phyloP scores from a whole-genome alignment of 2,329 filamentous ascomycete genomes.

The Lachnum nothofagi region DNA sequence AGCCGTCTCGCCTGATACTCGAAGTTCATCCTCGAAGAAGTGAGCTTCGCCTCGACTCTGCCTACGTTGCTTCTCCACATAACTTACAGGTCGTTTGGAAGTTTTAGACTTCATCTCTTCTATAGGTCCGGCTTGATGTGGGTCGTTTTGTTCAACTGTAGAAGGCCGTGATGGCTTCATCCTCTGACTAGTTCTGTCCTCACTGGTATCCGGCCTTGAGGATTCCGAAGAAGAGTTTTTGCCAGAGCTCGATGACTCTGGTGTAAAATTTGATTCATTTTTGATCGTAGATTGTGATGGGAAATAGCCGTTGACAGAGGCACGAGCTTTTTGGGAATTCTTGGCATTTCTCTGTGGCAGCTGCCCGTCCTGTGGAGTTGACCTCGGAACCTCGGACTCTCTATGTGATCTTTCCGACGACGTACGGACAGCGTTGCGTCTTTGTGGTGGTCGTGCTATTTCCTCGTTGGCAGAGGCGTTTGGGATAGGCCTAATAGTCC shows the following conservation, averaged over 20 bases:
- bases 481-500: too few relatives aligned
- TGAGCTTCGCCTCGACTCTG: constrained; percentile 12
- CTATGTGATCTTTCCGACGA: too few relatives aligned
- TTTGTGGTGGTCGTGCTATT: too few relatives aligned
- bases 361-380: constrained; percentile 5
- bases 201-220: constrained; percentile 1
- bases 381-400: background rate
- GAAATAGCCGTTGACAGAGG: constrained; percentile 14
- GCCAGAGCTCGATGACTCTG: constrained; percentile 10
- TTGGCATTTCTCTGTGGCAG: constrained; percentile 19
- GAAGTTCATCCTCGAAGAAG: constrained; percentile 10
- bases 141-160: background rate
- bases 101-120: background rate
- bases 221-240: background rate
- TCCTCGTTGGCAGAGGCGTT: too few relatives aligned
- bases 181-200: background rate
- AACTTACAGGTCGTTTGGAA: constrained; percentile 2
- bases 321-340: constrained; percentile 10
- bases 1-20: constrained; percentile 2
- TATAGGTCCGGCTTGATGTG: too few relatives aligned
- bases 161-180: background rate
- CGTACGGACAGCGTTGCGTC: too few relatives aligned
- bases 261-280: constrained; percentile 4
- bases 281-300: constrained; percentile 1
- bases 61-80: constrained; percentile 12